Conservation (phyloP, 768 basidiomycete species). For the Tricholoma saponaceum region DNA sequence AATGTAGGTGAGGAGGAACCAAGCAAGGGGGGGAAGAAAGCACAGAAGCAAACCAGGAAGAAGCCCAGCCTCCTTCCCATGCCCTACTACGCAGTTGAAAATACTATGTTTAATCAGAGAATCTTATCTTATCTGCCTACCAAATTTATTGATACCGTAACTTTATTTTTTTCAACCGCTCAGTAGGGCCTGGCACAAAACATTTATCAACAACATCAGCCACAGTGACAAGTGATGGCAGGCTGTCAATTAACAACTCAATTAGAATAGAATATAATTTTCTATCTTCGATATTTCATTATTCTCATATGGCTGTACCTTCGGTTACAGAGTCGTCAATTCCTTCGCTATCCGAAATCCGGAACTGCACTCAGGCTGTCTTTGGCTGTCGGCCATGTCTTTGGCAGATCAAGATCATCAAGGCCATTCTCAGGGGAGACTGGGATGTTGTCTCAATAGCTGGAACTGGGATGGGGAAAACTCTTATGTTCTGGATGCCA, state of each 20-base stretch:
- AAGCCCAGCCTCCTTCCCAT: no score
- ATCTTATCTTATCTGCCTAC: no score
- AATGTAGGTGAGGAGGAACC: no score
- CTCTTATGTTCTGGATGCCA: conserved; percentile 28
- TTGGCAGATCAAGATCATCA: conserved; percentile 15
- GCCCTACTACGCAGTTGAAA: no score
- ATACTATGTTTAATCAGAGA: no score
- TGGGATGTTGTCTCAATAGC: conserved; percentile 20
- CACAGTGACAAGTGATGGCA: neutral
- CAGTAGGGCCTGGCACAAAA: neutral
- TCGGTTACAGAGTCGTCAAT: neutral
- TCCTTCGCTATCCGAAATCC: neutral
- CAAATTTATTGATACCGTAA: no score
- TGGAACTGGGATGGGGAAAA: conserved; percentile 28
- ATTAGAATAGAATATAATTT: neutral
- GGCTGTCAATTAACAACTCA: neutral
- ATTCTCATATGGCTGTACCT: neutral
- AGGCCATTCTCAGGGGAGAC: conserved; percentile 14
- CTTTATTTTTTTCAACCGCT: neutral
- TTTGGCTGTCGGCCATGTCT: conserved; percentile 12
- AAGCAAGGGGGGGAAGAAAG: no score
- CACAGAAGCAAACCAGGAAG: no score
- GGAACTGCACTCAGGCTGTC: neutral
- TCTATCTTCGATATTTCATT: neutral
- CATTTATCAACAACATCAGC: neutral